phyloP scores from a whole-genome alignment of 768 basidiomycete species.

The Amanita exitialis region DNA sequence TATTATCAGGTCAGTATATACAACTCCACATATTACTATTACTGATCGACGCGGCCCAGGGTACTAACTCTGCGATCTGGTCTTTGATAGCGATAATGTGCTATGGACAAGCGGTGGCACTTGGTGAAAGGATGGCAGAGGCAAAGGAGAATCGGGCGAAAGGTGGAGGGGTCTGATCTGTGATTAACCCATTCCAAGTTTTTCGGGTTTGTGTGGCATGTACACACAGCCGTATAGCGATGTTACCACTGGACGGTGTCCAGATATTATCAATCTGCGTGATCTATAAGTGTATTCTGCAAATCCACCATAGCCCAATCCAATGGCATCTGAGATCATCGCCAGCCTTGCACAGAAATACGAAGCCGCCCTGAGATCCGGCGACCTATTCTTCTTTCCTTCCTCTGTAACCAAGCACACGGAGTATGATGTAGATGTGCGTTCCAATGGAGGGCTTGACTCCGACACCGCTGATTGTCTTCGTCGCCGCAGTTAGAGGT shows the following conservation, averaged over 20 bases:
- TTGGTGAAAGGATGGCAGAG: constrained; percentile 62
- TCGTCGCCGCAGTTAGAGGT: constrained; percentile 62
- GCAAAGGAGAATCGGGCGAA: constrained; percentile 55
- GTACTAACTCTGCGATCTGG: constrained; percentile 76
- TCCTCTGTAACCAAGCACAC: constrained; percentile 52
- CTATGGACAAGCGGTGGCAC: constrained; percentile 54
- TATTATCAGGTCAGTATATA: constrained; percentile 65
- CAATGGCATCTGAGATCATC: constrained; percentile 38
- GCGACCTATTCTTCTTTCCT: constrained; percentile 72
- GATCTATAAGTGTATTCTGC: background rate
- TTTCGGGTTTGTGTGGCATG: background rate
- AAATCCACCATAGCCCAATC: too few relatives aligned
- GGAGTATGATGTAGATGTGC: constrained; percentile 59
- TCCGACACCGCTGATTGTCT: background rate
- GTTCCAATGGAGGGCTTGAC: background rate
- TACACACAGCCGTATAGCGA: background rate
- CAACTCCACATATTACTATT: background rate
- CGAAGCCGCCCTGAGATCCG: constrained; percentile 46
- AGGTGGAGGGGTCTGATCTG: constrained; percentile 41
- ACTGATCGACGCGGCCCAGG: constrained; percentile 32
- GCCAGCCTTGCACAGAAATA: constrained; percentile 41
- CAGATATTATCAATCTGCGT: background rate
- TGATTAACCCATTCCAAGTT: background rate
- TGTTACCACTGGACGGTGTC: background rate
- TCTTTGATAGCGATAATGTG: constrained; percentile 61